Conservation (phyloP, 345 rosid genomes). For the Pistacia vera region DNA sequence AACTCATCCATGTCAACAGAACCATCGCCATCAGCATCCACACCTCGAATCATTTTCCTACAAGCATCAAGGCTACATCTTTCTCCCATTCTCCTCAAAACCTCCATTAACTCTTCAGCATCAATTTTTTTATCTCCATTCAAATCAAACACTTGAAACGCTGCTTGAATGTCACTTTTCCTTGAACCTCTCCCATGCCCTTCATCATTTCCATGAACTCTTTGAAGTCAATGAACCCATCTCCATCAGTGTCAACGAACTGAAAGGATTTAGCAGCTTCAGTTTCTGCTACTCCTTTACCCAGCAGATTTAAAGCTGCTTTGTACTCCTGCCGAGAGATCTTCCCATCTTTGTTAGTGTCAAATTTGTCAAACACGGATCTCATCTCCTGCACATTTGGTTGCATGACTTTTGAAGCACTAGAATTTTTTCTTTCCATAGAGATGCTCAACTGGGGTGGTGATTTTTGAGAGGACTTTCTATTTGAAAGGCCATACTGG, state of each 20-base stretch:
- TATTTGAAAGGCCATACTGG: conserved; percentile 19
- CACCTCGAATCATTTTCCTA: conserved; percentile 51
- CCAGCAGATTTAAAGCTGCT: conserved; percentile 39
- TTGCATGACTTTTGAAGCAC: conserved; percentile 11
- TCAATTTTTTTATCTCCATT: conserved; percentile 56
- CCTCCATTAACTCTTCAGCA: conserved; percentile 57
- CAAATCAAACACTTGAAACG: conserved; percentile 50
- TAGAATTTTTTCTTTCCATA: conserved; percentile 19
- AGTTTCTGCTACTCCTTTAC: conserved; percentile 31
- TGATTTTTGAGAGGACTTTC: conserved; percentile 26
- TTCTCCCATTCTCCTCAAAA: conserved; percentile 53
- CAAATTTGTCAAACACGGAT: conserved; percentile 53
- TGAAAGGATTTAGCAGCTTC: conserved; percentile 40
- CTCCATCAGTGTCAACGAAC: conserved; percentile 49
- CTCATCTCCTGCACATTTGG: conserved; percentile 48
- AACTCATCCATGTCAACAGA: conserved; percentile 55
- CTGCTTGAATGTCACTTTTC: conserved; percentile 37
- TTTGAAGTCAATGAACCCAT: conserved; percentile 55
- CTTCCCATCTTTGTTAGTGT: conserved; percentile 58
- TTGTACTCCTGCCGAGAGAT: conserved; percentile 52
- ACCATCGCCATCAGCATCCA: conserved; percentile 58
- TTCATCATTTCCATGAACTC: conserved; percentile 52
- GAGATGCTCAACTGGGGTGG: conserved; percentile 16
- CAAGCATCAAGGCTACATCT: conserved; percentile 46
- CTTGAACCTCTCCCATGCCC: conserved; percentile 31